Conservation (phyloP, 768 basidiomycete genomes). For the Boletus tylopilopsis region DNA sequence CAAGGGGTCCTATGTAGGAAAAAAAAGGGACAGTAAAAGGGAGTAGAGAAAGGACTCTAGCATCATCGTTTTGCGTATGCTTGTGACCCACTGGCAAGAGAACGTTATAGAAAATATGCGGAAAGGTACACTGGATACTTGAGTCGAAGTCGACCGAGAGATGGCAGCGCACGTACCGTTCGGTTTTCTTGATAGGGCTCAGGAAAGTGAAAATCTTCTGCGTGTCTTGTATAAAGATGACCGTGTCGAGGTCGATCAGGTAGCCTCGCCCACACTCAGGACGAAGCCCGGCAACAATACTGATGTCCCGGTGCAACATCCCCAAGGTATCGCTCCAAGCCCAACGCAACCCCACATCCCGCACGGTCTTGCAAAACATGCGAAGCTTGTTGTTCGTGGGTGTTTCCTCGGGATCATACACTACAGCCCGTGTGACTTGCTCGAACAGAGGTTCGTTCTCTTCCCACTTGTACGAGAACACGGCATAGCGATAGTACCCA, state of each 20-base stretch:
- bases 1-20: neutral
- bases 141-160: neutral
- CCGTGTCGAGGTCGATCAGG: conserved; percentile 31
- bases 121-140: neutral
- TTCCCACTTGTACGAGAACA: neutral
- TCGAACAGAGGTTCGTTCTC: neutral
- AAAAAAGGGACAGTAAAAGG: neutral
- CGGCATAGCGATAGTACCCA: neutral
- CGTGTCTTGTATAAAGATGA: neutral
- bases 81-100: neutral
- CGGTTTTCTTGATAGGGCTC: too few species aligned
- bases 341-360: neutral
- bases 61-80: neutral
- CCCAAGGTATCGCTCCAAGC: neutral
- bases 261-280: conserved; percentile 18
- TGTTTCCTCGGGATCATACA: neutral
- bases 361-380: neutral
- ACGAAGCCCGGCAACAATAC: neutral
- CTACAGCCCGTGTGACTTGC: neutral
- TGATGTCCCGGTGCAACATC: neutral
- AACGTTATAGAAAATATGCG: neutral
- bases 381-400: neutral
- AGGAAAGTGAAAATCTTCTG: neutral
- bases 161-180: neutral
- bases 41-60: conserved; percentile 2